Conservation (phyloP, 2,329 filamentous ascomycete species). For the Sporothrix sp. region DNA sequence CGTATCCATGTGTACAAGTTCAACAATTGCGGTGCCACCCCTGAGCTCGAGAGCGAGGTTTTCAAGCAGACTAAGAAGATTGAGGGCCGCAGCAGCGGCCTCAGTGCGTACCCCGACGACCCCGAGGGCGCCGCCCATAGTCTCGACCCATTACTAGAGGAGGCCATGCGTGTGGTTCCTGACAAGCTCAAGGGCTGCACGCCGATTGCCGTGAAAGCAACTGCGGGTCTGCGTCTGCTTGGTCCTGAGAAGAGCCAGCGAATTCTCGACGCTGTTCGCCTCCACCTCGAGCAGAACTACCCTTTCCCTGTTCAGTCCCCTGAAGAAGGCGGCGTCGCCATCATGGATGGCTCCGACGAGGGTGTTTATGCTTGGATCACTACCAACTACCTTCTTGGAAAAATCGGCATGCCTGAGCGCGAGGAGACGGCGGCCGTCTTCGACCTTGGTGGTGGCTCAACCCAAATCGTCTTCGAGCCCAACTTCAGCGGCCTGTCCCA, state of each 20-base stretch:
- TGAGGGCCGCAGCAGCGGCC: conserved; percentile 52
- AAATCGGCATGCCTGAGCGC: conserved; percentile 88
- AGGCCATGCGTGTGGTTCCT: conserved; percentile 75
- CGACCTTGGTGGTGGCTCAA: conserved; percentile 91
- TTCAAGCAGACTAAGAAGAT: conserved; percentile 91
- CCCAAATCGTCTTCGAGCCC: conserved; percentile 97
- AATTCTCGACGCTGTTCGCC: conserved; percentile 77
- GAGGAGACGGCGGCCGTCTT: conserved; percentile 89
- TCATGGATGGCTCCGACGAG: conserved; percentile 97
- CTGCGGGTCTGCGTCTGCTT: conserved; percentile 81
- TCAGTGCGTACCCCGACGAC: conserved; percentile 82
- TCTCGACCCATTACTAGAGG: conserved; percentile 77
- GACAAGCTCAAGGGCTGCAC: conserved; percentile 85
- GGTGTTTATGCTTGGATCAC: conserved; percentile 99
- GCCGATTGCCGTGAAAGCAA: conserved; percentile 95
- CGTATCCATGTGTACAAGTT: conserved; percentile 98
- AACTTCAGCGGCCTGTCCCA: conserved; percentile 66
- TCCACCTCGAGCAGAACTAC: conserved; percentile 75
- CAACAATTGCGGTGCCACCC: conserved; percentile 96
- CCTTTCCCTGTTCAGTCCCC: conserved; percentile 88
- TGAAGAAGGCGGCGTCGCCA: conserved; percentile 78
- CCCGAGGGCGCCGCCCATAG: conserved; percentile 81
- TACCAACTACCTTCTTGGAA: conserved; percentile 94
- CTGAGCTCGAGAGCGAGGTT: conserved; percentile 82
- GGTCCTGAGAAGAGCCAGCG: conserved; percentile 70